A percentile compares a stretch with the other conserved stretches of the same genome.
Conservation (phyloP, 2,329 filamentous ascomycete species). For the Aspergillus pseudoterreus region DNA sequence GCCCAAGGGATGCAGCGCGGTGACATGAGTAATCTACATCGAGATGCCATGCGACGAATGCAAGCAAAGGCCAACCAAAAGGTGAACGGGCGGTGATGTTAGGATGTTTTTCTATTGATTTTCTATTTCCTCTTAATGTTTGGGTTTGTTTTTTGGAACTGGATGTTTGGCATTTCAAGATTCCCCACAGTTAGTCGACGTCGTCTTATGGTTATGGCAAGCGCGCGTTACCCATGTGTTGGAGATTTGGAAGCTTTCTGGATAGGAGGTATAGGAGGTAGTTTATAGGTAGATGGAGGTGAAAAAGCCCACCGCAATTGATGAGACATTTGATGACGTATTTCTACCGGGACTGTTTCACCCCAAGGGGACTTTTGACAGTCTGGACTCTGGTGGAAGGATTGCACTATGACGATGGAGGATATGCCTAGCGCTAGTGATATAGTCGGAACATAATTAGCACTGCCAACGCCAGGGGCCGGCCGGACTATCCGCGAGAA, state of each 20-base stretch:
- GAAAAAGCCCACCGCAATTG: too few species aligned
- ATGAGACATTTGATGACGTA: too few species aligned
- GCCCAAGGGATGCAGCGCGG: constrained; percentile 74
- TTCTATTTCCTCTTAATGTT: neutral
- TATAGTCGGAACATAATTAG: neutral
- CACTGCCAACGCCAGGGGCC: neutral
- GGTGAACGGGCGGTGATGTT: constrained; percentile 10
- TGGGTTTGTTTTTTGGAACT: neutral
- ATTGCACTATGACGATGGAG: too few species aligned
- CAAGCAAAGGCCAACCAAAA: constrained; percentile 56
- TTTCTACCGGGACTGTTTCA: too few species aligned
- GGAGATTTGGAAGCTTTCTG: too few species aligned
- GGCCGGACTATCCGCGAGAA: neutral
- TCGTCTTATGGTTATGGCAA: too few species aligned
- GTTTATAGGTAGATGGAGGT: too few species aligned
- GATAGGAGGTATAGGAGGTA: too few species aligned
- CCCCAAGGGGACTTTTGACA: too few species aligned
- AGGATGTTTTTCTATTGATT: neutral
- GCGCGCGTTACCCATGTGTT: too few species aligned
- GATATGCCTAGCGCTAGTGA: neutral
- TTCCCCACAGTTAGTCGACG: too few species aligned
- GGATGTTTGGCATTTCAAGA: neutral
- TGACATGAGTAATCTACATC: constrained; percentile 71
- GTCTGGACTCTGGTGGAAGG: too few species aligned
- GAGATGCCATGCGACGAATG: constrained; percentile 76